Evolutionary conservation across 1,284 basidiomycete species (phyloP).

Genomic region (Amylostereum chailletii): DNA sequence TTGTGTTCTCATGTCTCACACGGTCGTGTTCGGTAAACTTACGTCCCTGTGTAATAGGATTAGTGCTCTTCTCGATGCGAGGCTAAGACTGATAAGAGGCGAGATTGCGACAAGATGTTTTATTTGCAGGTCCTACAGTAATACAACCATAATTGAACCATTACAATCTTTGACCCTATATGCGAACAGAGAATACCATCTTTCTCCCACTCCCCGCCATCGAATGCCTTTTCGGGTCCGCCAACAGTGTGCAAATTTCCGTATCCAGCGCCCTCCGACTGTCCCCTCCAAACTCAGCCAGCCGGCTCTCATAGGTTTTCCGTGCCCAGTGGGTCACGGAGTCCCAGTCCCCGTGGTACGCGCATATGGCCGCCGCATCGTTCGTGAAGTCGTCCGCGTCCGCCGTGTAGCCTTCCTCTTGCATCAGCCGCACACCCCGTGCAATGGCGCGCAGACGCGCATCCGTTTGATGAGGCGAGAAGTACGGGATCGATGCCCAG

Average conservation of each 20-base stretch:
- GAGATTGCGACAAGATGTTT: no score
- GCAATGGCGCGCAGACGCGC: constrained; percentile 1
- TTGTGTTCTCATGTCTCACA: no score
- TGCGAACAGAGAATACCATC: background rate
- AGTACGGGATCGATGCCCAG: constrained; percentile 4
- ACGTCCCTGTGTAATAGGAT: no score
- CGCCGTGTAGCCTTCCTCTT: constrained; percentile 12
- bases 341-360: constrained; percentile 16
- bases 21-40: no score
- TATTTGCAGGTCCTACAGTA: no score
- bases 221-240: constrained; percentile 24
- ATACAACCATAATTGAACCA: no score
- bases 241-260: background rate
- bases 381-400: constrained; percentile 15
- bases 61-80: no score
- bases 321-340: constrained; percentile 14
- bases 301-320: constrained; percentile 11
- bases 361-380: constrained; percentile 13
- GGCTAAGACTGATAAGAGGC: no score
- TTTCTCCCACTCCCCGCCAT: constrained; percentile 35
- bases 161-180: background rate
- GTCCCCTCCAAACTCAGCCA: constrained; percentile 15
- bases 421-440: constrained; percentile 8
- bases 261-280: constrained; percentile 2
- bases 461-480: background rate